Conservation (phyloP, 1,139 yeast genomes). For the Hemisphaericaspora subhashii region DNA sequence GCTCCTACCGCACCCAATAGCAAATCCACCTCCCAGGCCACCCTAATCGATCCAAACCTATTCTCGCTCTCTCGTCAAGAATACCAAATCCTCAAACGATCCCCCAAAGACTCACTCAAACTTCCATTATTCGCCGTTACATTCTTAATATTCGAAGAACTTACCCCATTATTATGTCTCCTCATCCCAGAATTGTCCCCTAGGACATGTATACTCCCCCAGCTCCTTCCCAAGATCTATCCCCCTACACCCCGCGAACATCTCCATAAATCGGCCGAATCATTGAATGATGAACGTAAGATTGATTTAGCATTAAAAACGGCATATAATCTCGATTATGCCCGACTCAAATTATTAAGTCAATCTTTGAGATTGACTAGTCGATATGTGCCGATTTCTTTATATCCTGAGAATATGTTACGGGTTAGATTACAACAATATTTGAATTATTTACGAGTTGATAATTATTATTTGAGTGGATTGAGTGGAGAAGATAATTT, state of each 20-base stretch:
- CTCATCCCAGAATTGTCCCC: slow-evolving; percentile 66
- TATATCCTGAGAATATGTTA: slow-evolving; percentile 40
- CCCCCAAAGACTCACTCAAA: slow-evolving; percentile 55
- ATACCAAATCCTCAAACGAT: slow-evolving; percentile 56
- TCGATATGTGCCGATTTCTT: slow-evolving; percentile 35
- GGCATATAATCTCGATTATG: slow-evolving; percentile 43
- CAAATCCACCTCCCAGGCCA: neutral
- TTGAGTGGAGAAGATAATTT: slow-evolving; percentile 39
- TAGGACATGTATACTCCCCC: slow-evolving; percentile 65
- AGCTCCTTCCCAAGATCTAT: slow-evolving; percentile 43
- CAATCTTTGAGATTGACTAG: slow-evolving; percentile 38
- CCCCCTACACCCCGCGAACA: slow-evolving; percentile 13
- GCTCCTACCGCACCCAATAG: too few relatives aligned
- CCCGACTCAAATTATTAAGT: slow-evolving; percentile 34
- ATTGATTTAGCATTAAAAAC: slow-evolving; percentile 33
- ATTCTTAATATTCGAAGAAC: slow-evolving; percentile 59
- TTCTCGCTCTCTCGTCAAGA: slow-evolving; percentile 53
- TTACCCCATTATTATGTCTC: slow-evolving; percentile 61
- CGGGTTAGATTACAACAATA: slow-evolving; percentile 39
- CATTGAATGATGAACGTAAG: too few relatives aligned
- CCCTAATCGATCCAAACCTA: slow-evolving; percentile 14
- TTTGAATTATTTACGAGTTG: slow-evolving; percentile 48
- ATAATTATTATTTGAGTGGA: slow-evolving; percentile 49
- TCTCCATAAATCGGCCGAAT: slow-evolving; percentile 10
- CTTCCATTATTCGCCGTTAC: slow-evolving; percentile 64